Evolutionary conservation across 768 basidiomycete genomes (phyloP), one percentile per base, ranked within the genome.

Genomic region (Epithele typhae): DNA sequence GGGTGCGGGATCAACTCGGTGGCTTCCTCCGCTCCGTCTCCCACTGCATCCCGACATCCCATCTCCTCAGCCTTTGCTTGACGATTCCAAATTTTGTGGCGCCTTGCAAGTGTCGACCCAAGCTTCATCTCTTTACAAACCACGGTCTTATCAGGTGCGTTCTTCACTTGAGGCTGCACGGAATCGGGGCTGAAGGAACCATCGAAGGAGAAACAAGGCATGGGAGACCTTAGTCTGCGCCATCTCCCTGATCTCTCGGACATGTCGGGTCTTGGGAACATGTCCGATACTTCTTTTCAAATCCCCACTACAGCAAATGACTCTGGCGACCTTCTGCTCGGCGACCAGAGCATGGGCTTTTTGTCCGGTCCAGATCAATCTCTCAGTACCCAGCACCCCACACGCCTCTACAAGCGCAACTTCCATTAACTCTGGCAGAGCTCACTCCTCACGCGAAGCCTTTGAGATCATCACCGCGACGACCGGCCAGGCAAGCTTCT

Each of bases 241-340:
- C 75, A 79, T 60, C 56, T 81, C 22, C 79, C 79, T 33, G 78
- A 82, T 51, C 58, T 72, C 41, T 76, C 76, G 21, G 70, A 75
- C 51, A 55, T 63, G n/a, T 77, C 74, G 9, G 52, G 32, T 8
- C 32, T 43, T n/a, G 32, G 59, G 61, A 78, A 82, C 52, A 60
- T 73, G 44, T 76, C 77, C 21, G 70, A 77, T 49, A 56, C 64
- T 6, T 74, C 71, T 14, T 76, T 79, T 53, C 71, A 81, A 53
- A 72, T 83, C 22, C 79, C 82, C 3, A 63, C 65, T 7, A 56
- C 64, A 5, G 65, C 49, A 8, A 21, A 54, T 18, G 49, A 46
- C 15, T 43, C 61, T 34, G 60, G 63, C 38, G 65, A 68, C 22
- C 47, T 68, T 30, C 61, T 73, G 11, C n/a, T n/a, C n/a, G 68